A percentile compares a stretch with the other conserved stretches of the same genome.
Conservation (phyloP, 768 basidiomycete genomes). For the Termitomyces titanicus region DNA sequence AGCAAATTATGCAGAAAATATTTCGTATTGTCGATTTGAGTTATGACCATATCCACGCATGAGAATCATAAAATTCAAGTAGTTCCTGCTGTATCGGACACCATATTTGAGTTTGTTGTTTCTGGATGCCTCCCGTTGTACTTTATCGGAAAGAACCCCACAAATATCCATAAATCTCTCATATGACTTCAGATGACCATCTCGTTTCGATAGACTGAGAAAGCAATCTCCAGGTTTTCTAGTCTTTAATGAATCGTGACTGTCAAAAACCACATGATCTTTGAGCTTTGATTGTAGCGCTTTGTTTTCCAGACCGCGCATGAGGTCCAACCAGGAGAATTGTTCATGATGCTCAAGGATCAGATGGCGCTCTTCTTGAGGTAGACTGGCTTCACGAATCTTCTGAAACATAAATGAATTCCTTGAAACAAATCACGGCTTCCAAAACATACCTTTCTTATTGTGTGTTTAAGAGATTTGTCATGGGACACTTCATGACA, state of each 20-base stretch:
- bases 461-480: not conserved
- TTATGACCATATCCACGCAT: no score
- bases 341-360: not conserved
- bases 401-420: not conserved
- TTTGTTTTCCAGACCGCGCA: not conserved
- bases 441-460: not conserved
- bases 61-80: no score
- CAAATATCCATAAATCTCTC: not conserved
- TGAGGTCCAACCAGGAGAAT: not conserved
- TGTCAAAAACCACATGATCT: not conserved
- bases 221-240: not conserved
- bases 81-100: no score
- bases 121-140: not conserved
- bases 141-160: not conserved
- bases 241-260: not conserved
- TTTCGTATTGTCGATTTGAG: no score
- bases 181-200: not conserved
- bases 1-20: no score
- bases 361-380: not conserved
- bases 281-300: not conserved
- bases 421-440: not conserved
- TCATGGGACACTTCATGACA: not conserved
- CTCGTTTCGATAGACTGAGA: not conserved
- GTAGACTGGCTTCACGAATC: not conserved
- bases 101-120: not conserved